Evolutionary conservation across 495 filamentous ascomycete genomes (phyloP), one percentile per base, ranked within the genome.

Genomic region (Umbilicaria muhlenbergii): DNA sequence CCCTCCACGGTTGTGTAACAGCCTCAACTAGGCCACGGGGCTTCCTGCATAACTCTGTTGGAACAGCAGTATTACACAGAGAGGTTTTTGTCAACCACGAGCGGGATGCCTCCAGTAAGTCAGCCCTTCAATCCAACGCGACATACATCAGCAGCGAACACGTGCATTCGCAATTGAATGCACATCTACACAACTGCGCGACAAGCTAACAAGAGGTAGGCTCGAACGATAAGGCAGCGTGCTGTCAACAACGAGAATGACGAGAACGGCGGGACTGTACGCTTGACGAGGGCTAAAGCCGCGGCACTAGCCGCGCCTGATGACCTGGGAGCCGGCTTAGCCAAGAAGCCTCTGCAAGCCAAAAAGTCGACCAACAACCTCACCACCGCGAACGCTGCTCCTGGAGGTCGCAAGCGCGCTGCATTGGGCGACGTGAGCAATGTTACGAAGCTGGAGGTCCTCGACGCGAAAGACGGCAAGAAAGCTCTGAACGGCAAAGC

Each of bases 381-480:
- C 38, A 68, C 67, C 19, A 66, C 58, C 18, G 50, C 58, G 14
- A 59, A 46, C 38, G 63, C 71, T 51, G 54, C 66, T 36, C 62
- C 63, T 21, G 56, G 56, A 11, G 68, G 65, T 48, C 70, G 79
- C 55, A 80, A 77, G 58, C 82, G 85, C 53, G 68, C 80, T 53
- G 86, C 82, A 28, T 73, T 98, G 15, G 86, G 85, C 19, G 89
- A 98, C 69, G 80, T 94, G 47, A 96, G 87, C 73, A 98, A 98
- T 67, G 83, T 94, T 41, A 74, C 74, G 44, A 94, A 94, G 64
- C 67, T 61, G 17, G 84, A 88, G 12, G 66, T 58, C 5, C 59
- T 56, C 32, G 83, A 86, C 18, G 46, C 52, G 31, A 73, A 72
- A 49, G 71, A 69, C 41, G 73, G 65, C 24, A 89, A 93, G 74